Percentiles rank a stretch among this genome's conserved stretches.
phyloP scores from a whole-genome alignment of 805 yeast genomes.

The Kurtzmaniella fragi region DNA sequence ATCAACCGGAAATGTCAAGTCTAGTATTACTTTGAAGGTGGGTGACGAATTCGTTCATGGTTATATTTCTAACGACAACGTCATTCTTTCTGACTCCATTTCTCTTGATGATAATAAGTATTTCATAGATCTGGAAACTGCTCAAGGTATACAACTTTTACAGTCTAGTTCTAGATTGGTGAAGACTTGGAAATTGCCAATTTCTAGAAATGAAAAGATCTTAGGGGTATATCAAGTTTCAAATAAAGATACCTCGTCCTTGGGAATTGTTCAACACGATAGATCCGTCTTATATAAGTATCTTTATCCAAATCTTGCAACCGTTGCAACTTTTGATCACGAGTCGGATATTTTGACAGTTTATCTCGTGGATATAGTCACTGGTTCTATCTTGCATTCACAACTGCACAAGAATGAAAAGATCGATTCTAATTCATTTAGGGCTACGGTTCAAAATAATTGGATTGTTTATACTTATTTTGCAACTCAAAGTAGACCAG shows the following conservation, averaged over 20 bases:
- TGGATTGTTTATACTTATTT: slow-evolving; percentile 72
- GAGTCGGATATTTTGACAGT: slow-evolving; percentile 30
- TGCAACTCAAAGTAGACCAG: slow-evolving; percentile 44
- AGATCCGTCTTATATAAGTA: slow-evolving; percentile 80
- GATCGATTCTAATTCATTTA: slow-evolving; percentile 36
- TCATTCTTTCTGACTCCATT: not conserved
- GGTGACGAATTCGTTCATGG: not conserved
- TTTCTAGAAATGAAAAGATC: slow-evolving; percentile 11
- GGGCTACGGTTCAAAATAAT: slow-evolving; percentile 70
- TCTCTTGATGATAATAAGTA: slow-evolving; percentile 6
- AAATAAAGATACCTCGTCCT: slow-evolving; percentile 33
- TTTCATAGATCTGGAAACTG: slow-evolving; percentile 9
- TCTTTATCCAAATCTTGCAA: slow-evolving; percentile 62
- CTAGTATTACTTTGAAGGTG: slow-evolving; percentile 4
- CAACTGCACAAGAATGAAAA: slow-evolving; percentile 38
- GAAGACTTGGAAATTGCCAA: slow-evolving; percentile 26
- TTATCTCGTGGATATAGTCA: slow-evolving; percentile 58
- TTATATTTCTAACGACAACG: not conserved
- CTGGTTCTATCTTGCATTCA: slow-evolving; percentile 58
- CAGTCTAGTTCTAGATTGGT: slow-evolving; percentile 10
- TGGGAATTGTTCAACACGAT: slow-evolving; percentile 66
- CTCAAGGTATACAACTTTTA: slow-evolving; percentile 16
- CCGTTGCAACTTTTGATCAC: slow-evolving; percentile 37
- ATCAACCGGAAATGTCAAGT: slow-evolving; percentile 4
- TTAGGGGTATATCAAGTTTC: slow-evolving; percentile 17